Conservation (phyloP, 1,284 basidiomycete genomes). For the Fomitopsis betulina region DNA sequence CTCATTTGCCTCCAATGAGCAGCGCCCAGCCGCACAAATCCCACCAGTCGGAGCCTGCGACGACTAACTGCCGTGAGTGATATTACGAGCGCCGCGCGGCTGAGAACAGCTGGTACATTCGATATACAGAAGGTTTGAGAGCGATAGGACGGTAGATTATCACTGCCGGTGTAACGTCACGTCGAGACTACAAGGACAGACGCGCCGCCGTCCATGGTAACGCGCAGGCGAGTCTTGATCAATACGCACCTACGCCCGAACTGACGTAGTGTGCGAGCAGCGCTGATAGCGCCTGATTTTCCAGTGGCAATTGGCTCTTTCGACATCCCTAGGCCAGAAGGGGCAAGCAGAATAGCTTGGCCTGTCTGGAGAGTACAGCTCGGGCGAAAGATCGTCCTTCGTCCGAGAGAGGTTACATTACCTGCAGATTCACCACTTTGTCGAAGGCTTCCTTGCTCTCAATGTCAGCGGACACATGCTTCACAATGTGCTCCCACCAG, state of each 20-base stretch:
- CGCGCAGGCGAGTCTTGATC: constrained; percentile 52
- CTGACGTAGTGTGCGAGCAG: constrained; percentile 10
- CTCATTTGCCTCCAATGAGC: neutral
- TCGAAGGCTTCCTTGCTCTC: constrained; percentile 56
- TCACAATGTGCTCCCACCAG: constrained; percentile 66
- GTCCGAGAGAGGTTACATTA: constrained; percentile 20
- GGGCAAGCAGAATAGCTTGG: constrained; percentile 59
- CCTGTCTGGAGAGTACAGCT: constrained; percentile 43
- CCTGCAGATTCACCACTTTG: constrained; percentile 59
- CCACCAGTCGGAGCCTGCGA: neutral
- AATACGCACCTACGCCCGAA: constrained; percentile 55
- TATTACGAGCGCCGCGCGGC: neutral
- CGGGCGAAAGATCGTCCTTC: neutral
- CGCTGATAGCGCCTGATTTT: neutral
- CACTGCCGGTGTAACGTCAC: neutral
- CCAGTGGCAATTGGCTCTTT: neutral
- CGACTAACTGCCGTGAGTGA: neutral
- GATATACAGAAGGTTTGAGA: neutral
- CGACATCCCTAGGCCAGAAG: constrained; percentile 48
- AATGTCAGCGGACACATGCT: constrained; percentile 63
- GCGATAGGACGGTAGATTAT: neutral
- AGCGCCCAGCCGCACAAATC: neutral
- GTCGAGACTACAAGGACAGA: constrained; percentile 42
- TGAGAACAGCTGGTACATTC: neutral
- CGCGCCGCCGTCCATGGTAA: constrained; percentile 61